A percentile compares a stretch with the other conserved stretches of the same genome.
These are phyloP conservation scores for Linnemannia hyalina DNA, from an alignment of 192 early-diverging fungal species.

Conservation along the genomic window DNA sequence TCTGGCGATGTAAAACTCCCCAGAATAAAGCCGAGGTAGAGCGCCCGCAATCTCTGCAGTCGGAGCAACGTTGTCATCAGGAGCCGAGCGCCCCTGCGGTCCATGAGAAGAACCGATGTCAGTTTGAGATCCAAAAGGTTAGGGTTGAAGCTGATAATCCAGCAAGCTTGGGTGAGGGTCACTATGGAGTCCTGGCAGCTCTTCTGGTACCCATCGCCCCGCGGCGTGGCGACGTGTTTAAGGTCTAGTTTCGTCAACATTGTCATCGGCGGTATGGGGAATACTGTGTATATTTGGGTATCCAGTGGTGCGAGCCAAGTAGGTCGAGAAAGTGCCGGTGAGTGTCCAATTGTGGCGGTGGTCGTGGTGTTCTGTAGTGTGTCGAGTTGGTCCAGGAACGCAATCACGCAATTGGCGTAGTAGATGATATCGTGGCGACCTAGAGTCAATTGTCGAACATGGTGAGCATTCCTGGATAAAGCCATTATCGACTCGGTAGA, in stretches of 20 bases:
- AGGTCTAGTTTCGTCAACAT: background rate
- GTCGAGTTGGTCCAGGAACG: background rate
- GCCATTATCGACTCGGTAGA: too few relatives aligned
- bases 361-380: background rate
- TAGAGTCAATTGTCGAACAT: too few relatives aligned
- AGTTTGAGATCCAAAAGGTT: background rate
- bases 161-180: background rate
- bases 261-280: background rate
- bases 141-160: background rate
- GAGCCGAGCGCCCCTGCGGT: background rate
- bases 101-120: background rate
- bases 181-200: background rate
- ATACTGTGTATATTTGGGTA: background rate
- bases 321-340: too few relatives aligned
- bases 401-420: background rate
- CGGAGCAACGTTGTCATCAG: too few relatives aligned
- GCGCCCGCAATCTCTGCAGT: too few relatives aligned
- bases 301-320: background rate
- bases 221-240: background rate
- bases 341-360: background rate
- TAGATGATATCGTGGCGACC: background rate
- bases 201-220: too few relatives aligned
- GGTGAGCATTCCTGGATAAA: too few relatives aligned
- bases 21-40: too few relatives aligned
- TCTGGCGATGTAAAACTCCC: too few relatives aligned